A percentile compares a stretch with the other conserved stretches of the same genome.
phyloP scores from a whole-genome alignment of 2,329 filamentous ascomycete species.

The Sporothrix luriei region DNA sequence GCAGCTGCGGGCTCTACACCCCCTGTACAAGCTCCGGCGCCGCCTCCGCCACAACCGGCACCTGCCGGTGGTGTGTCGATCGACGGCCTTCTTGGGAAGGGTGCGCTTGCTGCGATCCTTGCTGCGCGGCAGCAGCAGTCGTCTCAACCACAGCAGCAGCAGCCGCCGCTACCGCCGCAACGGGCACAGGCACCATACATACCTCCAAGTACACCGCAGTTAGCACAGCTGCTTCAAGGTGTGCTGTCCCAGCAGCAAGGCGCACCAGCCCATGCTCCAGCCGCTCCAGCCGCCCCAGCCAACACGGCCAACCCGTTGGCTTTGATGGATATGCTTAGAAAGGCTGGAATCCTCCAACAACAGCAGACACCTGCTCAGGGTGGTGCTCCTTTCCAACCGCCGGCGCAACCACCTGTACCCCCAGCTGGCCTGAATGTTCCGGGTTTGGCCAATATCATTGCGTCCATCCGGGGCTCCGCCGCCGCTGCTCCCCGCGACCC shows the following conservation, averaged over 20 bases:
- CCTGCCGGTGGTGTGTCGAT: slow-evolving; percentile 49
- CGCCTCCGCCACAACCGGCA: slow-evolving; percentile 43
- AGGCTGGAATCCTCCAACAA: slow-evolving; percentile 63
- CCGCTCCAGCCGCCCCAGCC: background rate
- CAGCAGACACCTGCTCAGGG: slow-evolving; percentile 41
- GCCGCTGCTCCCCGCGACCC: slow-evolving; percentile 32
- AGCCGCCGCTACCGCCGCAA: slow-evolving; percentile 50
- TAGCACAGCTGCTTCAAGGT: slow-evolving; percentile 14
- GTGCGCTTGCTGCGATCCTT: slow-evolving; percentile 62
- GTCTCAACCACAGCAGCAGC: slow-evolving; percentile 46
- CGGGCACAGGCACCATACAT: slow-evolving; percentile 47
- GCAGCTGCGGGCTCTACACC: slow-evolving; percentile 27
- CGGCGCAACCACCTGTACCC: slow-evolving; percentile 38
- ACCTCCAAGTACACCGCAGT: slow-evolving; percentile 7
- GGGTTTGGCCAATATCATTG: slow-evolving; percentile 40
- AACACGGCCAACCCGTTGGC: slow-evolving; percentile 51
- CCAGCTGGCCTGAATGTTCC: slow-evolving; percentile 37
- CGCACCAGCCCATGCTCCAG: background rate
- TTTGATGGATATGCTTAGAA: slow-evolving; percentile 67
- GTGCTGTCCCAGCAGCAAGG: slow-evolving; percentile 10
- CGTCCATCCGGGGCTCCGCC: slow-evolving; percentile 36
- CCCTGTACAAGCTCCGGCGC: slow-evolving; percentile 24
- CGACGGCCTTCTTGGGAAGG: slow-evolving; percentile 61
- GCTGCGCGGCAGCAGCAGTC: slow-evolving; percentile 47
- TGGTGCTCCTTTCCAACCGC: slow-evolving; percentile 3